phyloP scores from a whole-genome alignment of 192 early-diverging fungal species.

The Thamnidium elegans region DNA sequence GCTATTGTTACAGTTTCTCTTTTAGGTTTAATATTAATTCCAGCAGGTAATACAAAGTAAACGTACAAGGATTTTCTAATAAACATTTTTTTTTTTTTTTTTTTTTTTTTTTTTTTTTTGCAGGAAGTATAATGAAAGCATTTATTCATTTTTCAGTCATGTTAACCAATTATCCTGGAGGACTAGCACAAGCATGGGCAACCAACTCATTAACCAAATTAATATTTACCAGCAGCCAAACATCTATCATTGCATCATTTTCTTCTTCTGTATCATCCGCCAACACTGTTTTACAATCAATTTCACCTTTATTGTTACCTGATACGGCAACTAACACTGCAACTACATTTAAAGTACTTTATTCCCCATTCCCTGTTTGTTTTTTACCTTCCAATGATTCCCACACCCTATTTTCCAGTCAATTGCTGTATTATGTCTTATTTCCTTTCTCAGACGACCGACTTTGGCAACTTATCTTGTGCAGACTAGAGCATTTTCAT shows the following conservation, averaged over 20 bases:
- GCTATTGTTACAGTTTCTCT: conserved; percentile 19
- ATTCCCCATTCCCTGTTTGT: conserved; percentile 39
- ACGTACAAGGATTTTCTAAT: no score
- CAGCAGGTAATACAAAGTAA: conserved; percentile 30
- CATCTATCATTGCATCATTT: neutral
- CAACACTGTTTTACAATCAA: neutral
- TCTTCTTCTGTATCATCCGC: neutral
- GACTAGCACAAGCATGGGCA: neutral
- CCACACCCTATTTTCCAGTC: conserved; percentile 23
- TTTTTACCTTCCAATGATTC: neutral
- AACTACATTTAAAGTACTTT: conserved; percentile 15
- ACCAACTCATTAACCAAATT: conserved; percentile 1
- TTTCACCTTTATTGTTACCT: neutral
- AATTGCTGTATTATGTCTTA: conserved; percentile 24
- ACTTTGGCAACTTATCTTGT: conserved; percentile 45
- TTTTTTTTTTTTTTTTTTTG: no score
- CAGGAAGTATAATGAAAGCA: conserved; percentile 37
- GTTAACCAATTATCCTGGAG: conserved; percentile 11
- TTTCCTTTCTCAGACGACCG: conserved; percentile 50
- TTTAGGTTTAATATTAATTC: conserved; percentile 26
- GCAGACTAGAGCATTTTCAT: conserved; percentile 51
- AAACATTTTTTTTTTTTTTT: neutral
- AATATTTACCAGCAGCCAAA: conserved; percentile 11
- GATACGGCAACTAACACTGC: neutral
- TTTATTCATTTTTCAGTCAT: conserved; percentile 22